Base-by-base conservation (phyloP, 768 basidiomycete genomes). In the Suillus tomentosus region DNA sequence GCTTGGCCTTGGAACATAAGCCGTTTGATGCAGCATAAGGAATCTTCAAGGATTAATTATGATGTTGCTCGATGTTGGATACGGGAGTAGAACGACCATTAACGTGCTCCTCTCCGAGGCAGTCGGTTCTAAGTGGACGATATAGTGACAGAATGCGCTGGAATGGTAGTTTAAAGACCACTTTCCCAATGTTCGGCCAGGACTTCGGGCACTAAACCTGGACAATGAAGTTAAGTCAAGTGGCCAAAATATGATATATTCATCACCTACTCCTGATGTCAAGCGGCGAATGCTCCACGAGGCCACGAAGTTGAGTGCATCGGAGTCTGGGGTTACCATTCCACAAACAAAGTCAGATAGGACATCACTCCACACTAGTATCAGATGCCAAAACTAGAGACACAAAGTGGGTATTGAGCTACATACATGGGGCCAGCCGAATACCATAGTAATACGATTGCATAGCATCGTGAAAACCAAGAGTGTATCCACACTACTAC, bases 351-450 rank as follows among this genome's bases (percentile, higher is more conserved):
- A 19, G 15, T 53, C 9, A 27, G 8, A 17, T 53, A 4, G 10
- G 9, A 34, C 10, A 19, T 53, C 19, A 13, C 17, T 31, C 31
- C 31, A 34, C 31, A 31, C 31, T 31, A 31, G 31, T n/a, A 36
- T 36, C 31, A 36, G 31, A 54, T 54, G 11, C 31, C 36, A 54
- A 54, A 51, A 54, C 53, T 34, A n/a, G 6, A 13, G 31, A 54
- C 31, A 54, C 53, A 54, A 50, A 54, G 5, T 54, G 53, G 57
- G 36, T 60, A 48, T 40, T 54, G 36, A 19, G 13, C 59, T 66
- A 72, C 69, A 73, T 54, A 43, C 61, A 68, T 74, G 74, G 24
- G 74, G 65, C 74, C 73, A 67, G 74, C 73, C 74, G 68, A 66
- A 64, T 36, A 54, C 53, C 53, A 37, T 34, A 54, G 53, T 36